Evolutionary conservation across 1,139 yeast genomes (phyloP).

Genomic region (Pichia sp.): DNA sequence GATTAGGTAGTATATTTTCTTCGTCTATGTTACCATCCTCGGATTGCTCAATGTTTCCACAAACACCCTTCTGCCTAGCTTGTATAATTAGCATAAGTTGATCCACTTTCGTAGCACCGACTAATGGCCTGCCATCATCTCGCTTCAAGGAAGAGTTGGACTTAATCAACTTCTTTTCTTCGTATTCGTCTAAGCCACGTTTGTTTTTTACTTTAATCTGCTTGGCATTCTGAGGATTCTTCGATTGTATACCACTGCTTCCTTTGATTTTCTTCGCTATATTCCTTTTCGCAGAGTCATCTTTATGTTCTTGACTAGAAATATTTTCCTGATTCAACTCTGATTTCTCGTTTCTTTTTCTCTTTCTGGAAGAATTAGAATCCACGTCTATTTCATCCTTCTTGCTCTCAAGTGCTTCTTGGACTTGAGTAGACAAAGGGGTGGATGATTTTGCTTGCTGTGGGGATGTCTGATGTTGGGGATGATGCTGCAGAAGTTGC

Average conservation of each 20-base stretch:
- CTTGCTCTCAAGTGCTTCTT: too few species aligned
- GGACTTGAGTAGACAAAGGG: too few species aligned
- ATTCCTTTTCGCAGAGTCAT: not conserved
- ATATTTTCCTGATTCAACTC: not conserved
- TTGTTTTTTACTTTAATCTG: not conserved
- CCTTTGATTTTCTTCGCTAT: not conserved
- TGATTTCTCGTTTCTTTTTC: not conserved
- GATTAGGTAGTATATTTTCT: conserved; percentile 48
- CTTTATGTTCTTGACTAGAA: not conserved
- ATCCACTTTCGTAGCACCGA: conserved; percentile 87
- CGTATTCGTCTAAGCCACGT: not conserved
- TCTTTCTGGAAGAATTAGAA: not conserved
- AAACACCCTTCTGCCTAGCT: conserved; percentile 73
- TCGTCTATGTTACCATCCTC: conserved; percentile 50
- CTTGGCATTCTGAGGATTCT: not conserved
- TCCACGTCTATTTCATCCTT: too few species aligned
- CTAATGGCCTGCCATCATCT: conserved; percentile 61
- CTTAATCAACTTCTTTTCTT: conserved; percentile 13
- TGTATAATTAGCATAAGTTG: conserved; percentile 86
- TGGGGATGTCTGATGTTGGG: not conserved
- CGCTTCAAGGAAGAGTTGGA: conserved; percentile 34
- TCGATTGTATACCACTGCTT: not conserved
- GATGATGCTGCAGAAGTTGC: conserved; percentile 16
- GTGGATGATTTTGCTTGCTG: not conserved
- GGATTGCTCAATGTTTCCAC: conserved; percentile 55